phyloP scores from a whole-genome alignment of 352 stramenopile genomes.

The Globisporangium nagaii region DNA sequence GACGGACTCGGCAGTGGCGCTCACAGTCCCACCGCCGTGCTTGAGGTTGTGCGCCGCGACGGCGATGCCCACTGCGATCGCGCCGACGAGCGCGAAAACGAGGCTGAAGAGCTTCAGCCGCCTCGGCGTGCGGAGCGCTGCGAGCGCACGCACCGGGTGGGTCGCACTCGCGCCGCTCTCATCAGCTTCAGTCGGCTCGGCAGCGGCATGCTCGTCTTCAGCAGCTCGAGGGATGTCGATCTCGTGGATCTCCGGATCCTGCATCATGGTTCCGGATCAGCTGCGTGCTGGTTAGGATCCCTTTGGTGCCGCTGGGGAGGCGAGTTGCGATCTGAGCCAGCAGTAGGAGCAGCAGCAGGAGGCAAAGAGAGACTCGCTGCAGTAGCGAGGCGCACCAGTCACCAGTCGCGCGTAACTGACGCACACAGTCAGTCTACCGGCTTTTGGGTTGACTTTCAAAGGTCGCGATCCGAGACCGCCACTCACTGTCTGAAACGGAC shows the following conservation, averaged over 20 bases:
- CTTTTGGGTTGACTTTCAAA: too few relatives aligned
- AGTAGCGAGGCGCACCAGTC: too few relatives aligned
- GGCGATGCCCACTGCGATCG: slow-evolving; percentile 15
- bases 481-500: neutral
- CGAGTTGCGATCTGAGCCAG: neutral
- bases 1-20: neutral
- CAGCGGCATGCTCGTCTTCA: neutral
- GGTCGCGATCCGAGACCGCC: too few relatives aligned
- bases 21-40: neutral
- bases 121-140: neutral
- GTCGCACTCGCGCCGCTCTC: neutral
- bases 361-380: neutral
- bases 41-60: neutral
- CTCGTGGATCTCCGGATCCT: slow-evolving; percentile 1
- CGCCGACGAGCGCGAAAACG: slow-evolving; percentile 8
- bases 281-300: neutral
- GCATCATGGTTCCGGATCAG: slow-evolving; percentile 3
- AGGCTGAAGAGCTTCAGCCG: slow-evolving; percentile 13
- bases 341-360: neutral
- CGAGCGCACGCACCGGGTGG: neutral
- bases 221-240: slow-evolving; percentile 1
- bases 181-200: neutral
- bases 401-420: too few relatives aligned
- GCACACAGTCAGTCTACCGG: too few relatives aligned
- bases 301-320: neutral